Conservation (phyloP, 345 rosid genomes). For the Eucalyptus globulus region DNA sequence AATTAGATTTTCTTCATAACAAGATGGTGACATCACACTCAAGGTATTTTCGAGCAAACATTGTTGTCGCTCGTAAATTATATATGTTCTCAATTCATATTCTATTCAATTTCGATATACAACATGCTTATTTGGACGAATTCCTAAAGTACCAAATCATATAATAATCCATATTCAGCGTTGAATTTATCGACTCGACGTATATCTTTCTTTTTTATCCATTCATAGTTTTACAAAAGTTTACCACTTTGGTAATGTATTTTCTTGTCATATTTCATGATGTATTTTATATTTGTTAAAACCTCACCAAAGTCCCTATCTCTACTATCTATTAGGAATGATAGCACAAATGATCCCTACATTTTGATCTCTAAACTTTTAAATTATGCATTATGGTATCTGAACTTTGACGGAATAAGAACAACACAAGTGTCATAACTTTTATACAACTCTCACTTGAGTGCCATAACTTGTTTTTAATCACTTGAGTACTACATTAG, state of each 20-base stretch:
- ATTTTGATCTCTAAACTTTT: too few species aligned
- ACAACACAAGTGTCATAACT: too few species aligned
- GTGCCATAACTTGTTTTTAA: too few species aligned
- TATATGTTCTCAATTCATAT: not conserved
- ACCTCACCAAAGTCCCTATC: not conserved
- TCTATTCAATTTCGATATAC: not conserved
- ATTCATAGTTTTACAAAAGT: not conserved
- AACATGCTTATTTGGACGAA: not conserved
- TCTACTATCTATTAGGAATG: not conserved
- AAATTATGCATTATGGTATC: too few species aligned
- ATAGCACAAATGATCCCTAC: not conserved
- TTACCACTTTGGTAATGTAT: not conserved
- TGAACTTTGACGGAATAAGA: too few species aligned
- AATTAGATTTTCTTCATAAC: not conserved
- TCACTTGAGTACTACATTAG: not conserved
- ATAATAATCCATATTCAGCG: not conserved
- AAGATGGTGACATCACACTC: not conserved
- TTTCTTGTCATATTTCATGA: not conserved
- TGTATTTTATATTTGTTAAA: not conserved
- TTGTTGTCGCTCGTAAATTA: not conserved
- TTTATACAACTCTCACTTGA: not conserved
- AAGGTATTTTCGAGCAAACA: not conserved
- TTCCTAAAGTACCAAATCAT: not conserved
- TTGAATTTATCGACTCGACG: accelerated
- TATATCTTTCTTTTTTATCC: not conserved